Evolutionary conservation across 2,329 filamentous ascomycete genomes (phyloP), one percentile per base, ranked within the genome.

Genomic region (Penicillium nordicum): DNA sequence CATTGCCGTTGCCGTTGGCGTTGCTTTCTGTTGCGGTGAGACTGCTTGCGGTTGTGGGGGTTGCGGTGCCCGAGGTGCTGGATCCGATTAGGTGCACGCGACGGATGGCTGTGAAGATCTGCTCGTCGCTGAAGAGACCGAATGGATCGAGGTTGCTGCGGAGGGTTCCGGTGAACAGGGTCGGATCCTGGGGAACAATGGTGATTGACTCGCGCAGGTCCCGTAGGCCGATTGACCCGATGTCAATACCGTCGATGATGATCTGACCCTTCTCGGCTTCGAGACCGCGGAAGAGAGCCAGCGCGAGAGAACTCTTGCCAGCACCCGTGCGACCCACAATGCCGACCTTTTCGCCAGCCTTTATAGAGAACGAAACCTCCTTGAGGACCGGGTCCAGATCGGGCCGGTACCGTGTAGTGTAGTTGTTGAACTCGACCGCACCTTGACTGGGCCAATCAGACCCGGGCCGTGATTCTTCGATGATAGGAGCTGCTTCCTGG

Each of bases 271-370:
- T 82, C 67, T 96, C 92, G 0, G 94, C 92, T 74, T 99, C 94
- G 2, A 99, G 80, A 1, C 92, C 92, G 55, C 94, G 87, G 85
- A 99, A 97, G 27, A 99, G 82, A 5, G 94, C 93, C 58, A 97
- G 80, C 0, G 94, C 92, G 51, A 99, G 80, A 4, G 94, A 97
- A 71, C 92, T 97, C 81, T 99, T 99, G 56, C 94, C 94, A 5
- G 94, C 94, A 59, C 94, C 94, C 0, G 94, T 99, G 58, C 94
- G 86, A 52, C 94, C 94, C 30, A 97, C 94, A 55, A 99, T 95
- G 56, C 94, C 94, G 18, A 99, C 90, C 79, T 97, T 97, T 75
- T 99, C 91, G 32, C 85, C 85, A 1, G 92, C 85, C 29, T 87
- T 80, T 60, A 99, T 92, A 70, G 88, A 90, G 80, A 99, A 95